Conservation (phyloP, 306 rosid species). For the Citrullus mucosospermus region DNA sequence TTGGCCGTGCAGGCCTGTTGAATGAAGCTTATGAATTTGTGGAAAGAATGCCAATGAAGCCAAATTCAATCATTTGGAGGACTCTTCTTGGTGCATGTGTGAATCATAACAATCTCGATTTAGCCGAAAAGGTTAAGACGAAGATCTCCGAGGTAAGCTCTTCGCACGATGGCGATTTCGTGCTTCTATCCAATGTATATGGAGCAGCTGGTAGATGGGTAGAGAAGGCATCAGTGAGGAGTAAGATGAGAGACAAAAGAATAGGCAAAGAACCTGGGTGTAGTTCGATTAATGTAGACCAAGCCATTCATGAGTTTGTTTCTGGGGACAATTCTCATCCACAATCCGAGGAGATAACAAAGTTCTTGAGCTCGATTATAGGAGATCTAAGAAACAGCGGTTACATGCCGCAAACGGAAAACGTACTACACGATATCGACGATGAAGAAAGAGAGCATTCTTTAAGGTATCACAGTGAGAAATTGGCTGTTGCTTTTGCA, state of each 20-base stretch:
- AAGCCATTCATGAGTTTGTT: constrained; percentile 37
- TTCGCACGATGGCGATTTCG: constrained; percentile 39
- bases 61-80: constrained; percentile 52
- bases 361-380: constrained; percentile 24
- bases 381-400: constrained; percentile 29
- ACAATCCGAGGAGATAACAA: constrained; percentile 26
- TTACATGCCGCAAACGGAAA: constrained; percentile 23
- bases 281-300: constrained; percentile 37
- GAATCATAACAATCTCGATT: constrained; percentile 25
- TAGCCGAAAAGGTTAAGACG: constrained; percentile 43
- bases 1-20: constrained; percentile 44
- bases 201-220: constrained; percentile 49
- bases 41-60: constrained; percentile 31
- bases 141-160: constrained; percentile 35
- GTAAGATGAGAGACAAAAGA: constrained; percentile 34
- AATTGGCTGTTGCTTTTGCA: constrained; percentile 44
- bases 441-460: constrained; percentile 49
- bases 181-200: constrained; percentile 45
- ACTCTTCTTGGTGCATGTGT: constrained; percentile 57
- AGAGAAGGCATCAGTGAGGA: constrained; percentile 33
- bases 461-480: constrained; percentile 50
- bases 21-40: constrained; percentile 45
- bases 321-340: constrained; percentile 47
- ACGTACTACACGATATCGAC: constrained; percentile 41
- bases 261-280: constrained; percentile 40